Base-by-base conservation (phyloP, 2,329 filamentous ascomycete species). In the Polychaeton citri region DNA sequence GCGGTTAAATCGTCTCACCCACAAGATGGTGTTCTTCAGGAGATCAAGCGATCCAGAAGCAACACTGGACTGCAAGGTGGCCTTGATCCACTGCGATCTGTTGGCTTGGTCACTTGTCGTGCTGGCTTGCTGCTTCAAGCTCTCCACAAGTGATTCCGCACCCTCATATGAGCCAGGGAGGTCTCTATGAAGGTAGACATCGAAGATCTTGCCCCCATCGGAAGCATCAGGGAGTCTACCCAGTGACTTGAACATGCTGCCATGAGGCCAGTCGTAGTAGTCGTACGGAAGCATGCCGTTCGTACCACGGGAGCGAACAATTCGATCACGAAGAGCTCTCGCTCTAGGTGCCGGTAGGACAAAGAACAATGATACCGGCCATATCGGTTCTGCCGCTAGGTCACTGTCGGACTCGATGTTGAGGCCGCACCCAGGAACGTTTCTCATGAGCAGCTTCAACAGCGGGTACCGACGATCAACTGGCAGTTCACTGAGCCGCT, bases 1-100 rank as follows among this genome's bases (percentile, higher is more conserved):
- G 17, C 53, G 53, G n/a, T 57, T 45, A 37, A 53, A 63, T 2
- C 56, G 49, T 5, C 49, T 54, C 1, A 52, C 43, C 61, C 60
- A 64, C 2, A 49, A 21, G 2, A 61, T 21, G 1, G 51, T 49
- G 5, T 58, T 48, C 15, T 42, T 44, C 15, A 52, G 51, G 2
- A 60, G 12, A 1, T 49, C 39, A 1, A 58, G 36, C 7, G 50
- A 58, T 2, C 53, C 52, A 32, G 53, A 60, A 12, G 54, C 54
- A 3, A 53, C 47, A 9, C 57, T 50, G 38, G 44, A 57, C 19
- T 41, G 38, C 10, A 57, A 17, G 2, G 51, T 51, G 10, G 50
- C 47, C 7, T 48, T 42, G 2, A 52, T 55, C 41, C 50, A 49
- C 8, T 43, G 41, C 6, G 51, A 52, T 30, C 60, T 47, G 7